Percentiles rank a stretch among this genome's conserved stretches.
phyloP scores from a whole-genome alignment of 2,329 filamentous ascomycete genomes.

The Pezicula neosporulosa region DNA sequence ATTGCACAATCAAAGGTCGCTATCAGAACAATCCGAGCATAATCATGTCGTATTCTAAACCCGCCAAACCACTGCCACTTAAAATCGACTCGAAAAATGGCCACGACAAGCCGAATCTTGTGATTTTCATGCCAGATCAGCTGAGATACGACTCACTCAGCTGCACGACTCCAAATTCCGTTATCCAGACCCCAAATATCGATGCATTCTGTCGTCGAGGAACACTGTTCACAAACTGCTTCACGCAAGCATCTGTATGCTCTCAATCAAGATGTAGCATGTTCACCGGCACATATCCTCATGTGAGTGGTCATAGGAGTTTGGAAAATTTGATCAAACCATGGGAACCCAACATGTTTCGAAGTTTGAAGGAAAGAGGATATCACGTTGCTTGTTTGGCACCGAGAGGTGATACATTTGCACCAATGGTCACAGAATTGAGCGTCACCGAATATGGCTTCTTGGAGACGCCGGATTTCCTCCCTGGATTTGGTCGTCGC shows the following conservation, averaged over 20 bases:
- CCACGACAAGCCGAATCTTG: slow-evolving; percentile 28
- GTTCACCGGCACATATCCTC: slow-evolving; percentile 43
- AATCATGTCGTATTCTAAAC: neutral
- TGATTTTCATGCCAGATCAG: slow-evolving; percentile 47
- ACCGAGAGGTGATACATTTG: slow-evolving; percentile 39
- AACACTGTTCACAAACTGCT: slow-evolving; percentile 42
- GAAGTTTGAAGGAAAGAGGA: slow-evolving; percentile 37
- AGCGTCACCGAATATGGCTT: slow-evolving; percentile 43
- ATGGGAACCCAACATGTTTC: slow-evolving; percentile 44
- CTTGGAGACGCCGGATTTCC: slow-evolving; percentile 33
- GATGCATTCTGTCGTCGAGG: slow-evolving; percentile 35
- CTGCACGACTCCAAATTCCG: slow-evolving; percentile 24
- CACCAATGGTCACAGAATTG: slow-evolving; percentile 39
- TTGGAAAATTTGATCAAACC: slow-evolving; percentile 45
- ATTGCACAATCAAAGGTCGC: neutral
- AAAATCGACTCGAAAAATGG: neutral
- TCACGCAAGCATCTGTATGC: slow-evolving; percentile 42
- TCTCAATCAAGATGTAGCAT: slow-evolving; percentile 43
- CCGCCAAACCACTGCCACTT: neutral
- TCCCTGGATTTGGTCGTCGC: slow-evolving; percentile 26
- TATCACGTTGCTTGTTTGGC: slow-evolving; percentile 45
- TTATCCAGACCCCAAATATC: slow-evolving; percentile 36
- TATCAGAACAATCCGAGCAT: too few species aligned
- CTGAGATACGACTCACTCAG: slow-evolving; percentile 41
- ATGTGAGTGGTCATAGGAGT: slow-evolving; percentile 41